These are phyloP conservation scores for Acanthamoeba triangularis DNA, from an alignment of 208 protist genomes.

Conservation along the genomic window DNA sequence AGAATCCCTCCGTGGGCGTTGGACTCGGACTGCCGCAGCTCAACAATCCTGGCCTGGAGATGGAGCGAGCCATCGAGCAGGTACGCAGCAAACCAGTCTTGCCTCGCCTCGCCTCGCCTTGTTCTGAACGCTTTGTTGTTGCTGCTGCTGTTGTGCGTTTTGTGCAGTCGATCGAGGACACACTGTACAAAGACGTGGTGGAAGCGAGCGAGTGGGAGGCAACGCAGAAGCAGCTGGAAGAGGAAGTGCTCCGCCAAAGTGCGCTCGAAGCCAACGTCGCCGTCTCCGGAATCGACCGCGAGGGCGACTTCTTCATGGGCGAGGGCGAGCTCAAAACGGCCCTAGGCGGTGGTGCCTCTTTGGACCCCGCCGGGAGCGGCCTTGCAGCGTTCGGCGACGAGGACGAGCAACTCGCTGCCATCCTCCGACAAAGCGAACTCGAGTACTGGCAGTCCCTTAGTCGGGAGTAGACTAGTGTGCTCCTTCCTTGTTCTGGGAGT, in stretches of 20 bases:
- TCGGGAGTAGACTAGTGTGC: too few species aligned
- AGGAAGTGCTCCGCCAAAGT: slow-evolving; percentile 59
- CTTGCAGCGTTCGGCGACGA: background rate
- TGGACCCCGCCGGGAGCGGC: background rate
- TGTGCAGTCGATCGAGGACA: slow-evolving; percentile 23
- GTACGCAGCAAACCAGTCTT: background rate
- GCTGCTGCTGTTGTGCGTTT: background rate
- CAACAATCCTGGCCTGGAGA: slow-evolving; percentile 41
- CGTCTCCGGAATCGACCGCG: background rate
- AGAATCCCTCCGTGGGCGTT: slow-evolving; percentile 79
- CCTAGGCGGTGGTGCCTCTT: background rate
- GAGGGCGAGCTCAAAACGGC: background rate
- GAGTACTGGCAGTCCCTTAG: slow-evolving; percentile 56
- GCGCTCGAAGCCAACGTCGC: background rate
- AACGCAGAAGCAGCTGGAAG: slow-evolving; percentile 60
- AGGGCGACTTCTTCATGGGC: background rate
- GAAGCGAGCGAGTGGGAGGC: slow-evolving; percentile 60
- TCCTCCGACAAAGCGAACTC: slow-evolving; percentile 10
- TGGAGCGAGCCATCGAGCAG: slow-evolving; percentile 58
- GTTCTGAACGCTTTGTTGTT: too few species aligned
- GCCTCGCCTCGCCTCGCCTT: too few species aligned
- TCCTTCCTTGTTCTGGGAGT: too few species aligned
- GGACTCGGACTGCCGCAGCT: slow-evolving; percentile 43
- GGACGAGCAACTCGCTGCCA: background rate
- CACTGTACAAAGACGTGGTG: slow-evolving; percentile 24